phyloP scores from a whole-genome alignment of 495 filamentous ascomycete species.

The Ramalina intermedia region DNA sequence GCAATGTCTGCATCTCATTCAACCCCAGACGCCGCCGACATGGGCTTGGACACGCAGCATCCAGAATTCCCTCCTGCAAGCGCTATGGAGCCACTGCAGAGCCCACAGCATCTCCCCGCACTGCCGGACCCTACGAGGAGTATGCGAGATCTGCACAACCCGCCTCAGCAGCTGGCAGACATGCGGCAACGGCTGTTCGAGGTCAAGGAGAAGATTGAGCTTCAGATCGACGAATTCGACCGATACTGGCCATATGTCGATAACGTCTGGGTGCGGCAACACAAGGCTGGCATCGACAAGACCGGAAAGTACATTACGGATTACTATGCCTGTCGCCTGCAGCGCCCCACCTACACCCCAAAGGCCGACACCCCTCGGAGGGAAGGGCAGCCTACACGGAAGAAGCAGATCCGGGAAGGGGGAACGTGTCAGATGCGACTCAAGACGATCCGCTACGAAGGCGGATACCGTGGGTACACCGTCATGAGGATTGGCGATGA shows the following conservation, averaged over 20 bases:
- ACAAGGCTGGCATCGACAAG: slow-evolving; percentile 32
- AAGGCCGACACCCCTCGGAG: slow-evolving; percentile 17
- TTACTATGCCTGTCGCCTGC: slow-evolving; percentile 38
- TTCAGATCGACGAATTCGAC: slow-evolving; percentile 35
- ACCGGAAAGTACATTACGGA: slow-evolving; percentile 35
- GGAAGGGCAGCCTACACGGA: slow-evolving; percentile 36
- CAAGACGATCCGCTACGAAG: slow-evolving; percentile 35
- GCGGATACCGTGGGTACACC: slow-evolving; percentile 16
- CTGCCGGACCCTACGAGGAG: slow-evolving; percentile 8
- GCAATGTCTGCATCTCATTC: too few species aligned
- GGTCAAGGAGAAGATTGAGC: slow-evolving; percentile 37
- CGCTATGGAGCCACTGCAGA: not conserved
- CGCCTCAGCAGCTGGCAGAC: slow-evolving; percentile 27
- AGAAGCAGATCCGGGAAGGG: slow-evolving; percentile 35
- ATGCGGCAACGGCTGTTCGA: slow-evolving; percentile 36
- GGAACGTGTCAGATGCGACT: slow-evolving; percentile 38
- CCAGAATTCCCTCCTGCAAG: too few species aligned
- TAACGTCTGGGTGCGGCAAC: slow-evolving; percentile 40
- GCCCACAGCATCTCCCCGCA: not conserved
- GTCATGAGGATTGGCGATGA: slow-evolving; percentile 21
- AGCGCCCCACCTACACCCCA: slow-evolving; percentile 26
- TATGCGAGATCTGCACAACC: slow-evolving; percentile 20
- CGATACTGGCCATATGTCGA: slow-evolving; percentile 41
- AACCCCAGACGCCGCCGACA: too few species aligned
- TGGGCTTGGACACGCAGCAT: too few species aligned